Conservation (phyloP, 441 rosid species). For the Jatropha multifida region DNA sequence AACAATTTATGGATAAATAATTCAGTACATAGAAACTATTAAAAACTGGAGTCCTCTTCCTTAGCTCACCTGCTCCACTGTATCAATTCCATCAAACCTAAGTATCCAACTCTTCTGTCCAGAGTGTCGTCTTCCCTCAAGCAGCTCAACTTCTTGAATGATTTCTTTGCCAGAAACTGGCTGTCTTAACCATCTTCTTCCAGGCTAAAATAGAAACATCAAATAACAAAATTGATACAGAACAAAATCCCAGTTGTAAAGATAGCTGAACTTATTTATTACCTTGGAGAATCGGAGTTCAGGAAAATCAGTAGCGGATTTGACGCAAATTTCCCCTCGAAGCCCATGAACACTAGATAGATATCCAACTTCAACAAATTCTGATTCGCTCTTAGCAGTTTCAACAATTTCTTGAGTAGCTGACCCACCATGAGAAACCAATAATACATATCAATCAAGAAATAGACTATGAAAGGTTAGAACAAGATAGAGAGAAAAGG, state of each 20-base stretch:
- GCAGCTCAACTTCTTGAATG: conserved; percentile 68
- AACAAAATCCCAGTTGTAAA: not conserved
- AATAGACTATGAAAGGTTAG: not conserved
- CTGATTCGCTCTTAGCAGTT: conserved; percentile 34
- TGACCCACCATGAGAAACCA: conserved; percentile 22
- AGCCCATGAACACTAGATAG: conserved; percentile 77
- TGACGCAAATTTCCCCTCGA: conserved; percentile 74
- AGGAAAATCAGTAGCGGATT: conserved; percentile 83
- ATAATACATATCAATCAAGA: not conserved
- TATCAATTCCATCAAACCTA: conserved; percentile 61
- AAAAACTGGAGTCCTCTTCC: not conserved
- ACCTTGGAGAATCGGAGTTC: conserved; percentile 76
- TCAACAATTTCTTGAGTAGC: conserved; percentile 56
- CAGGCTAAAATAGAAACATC: conserved; percentile 48
- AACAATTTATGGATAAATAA: too few relatives aligned
- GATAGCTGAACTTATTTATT: conserved; percentile 3
- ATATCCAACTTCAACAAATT: conserved; percentile 75
- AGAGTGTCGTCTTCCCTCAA: conserved; percentile 76
- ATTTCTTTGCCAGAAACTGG: conserved; percentile 54
- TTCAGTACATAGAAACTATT: not conserved
- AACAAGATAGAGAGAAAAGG: conserved; percentile 7
- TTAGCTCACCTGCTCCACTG: conserved; percentile 63
- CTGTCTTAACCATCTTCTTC: conserved; percentile 86
- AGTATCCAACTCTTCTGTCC: conserved; percentile 87
- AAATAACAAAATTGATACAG: not conserved